A percentile compares a stretch with the other conserved stretches of the same genome.
Conservation (phyloP, 2,329 filamentous ascomycete species). For the Cladosporium sp. region DNA sequence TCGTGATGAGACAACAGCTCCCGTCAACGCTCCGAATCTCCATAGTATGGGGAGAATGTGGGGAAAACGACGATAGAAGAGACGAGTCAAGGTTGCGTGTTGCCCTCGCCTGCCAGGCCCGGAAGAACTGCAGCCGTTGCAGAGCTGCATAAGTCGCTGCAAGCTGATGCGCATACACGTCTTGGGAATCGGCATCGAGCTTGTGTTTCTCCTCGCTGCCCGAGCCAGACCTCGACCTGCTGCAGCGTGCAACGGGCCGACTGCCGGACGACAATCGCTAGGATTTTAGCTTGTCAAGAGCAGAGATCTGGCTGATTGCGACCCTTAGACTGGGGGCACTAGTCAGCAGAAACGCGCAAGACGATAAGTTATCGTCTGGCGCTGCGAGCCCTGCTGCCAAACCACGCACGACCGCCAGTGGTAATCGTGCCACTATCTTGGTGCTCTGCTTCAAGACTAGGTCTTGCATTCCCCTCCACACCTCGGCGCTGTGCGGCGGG, state of each 20-base stretch:
- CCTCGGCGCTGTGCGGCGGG: conserved; percentile 2
- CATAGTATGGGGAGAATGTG: not conserved
- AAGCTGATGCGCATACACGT: not conserved
- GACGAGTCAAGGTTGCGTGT: not conserved
- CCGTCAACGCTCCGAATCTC: not conserved
- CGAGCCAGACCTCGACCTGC: not conserved
- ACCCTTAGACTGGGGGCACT: not conserved
- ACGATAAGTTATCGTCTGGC: not conserved
- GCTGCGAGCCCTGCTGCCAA: not conserved
- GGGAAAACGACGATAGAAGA: not conserved
- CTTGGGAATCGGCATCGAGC: not conserved
- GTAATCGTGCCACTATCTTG: not conserved
- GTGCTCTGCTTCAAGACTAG: not conserved
- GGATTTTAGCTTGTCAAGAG: conserved; percentile 1
- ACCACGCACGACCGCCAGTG: not conserved
- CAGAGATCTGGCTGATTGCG: conserved; percentile 1
- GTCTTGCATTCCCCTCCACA: conserved; percentile 5
- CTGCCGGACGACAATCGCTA: not conserved
- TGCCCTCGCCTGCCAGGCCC: not conserved
- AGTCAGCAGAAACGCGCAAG: not conserved
- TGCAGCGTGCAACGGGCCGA: not conserved
- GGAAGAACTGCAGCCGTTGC: not conserved
- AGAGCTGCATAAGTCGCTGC: not conserved
- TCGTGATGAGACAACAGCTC: not conserved
- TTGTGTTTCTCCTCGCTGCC: not conserved